Conservation (phyloP, 1,139 yeast species). For the Suhomyces anneliseae region DNA sequence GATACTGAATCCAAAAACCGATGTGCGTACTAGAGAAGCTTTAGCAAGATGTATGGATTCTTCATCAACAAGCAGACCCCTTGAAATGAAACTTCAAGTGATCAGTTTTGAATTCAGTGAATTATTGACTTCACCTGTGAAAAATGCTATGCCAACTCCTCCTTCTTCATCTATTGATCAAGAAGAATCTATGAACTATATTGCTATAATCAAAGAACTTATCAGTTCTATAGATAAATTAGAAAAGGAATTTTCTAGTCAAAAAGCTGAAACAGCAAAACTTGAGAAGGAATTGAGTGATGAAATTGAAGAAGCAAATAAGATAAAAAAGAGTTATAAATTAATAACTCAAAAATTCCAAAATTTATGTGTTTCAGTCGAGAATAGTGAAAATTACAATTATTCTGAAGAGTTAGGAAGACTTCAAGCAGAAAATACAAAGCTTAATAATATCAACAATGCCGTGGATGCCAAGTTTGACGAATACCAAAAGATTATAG, state of each 20-base stretch:
- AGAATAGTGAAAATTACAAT: conserved; percentile 6
- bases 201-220: conserved; percentile 19
- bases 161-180: conserved; percentile 18
- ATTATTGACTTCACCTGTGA: conserved; percentile 8
- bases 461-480: conserved; percentile 28
- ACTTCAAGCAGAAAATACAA: conserved; percentile 23
- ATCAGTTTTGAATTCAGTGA: conserved; percentile 24
- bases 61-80: conserved; percentile 11
- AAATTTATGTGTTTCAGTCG: conserved; percentile 18
- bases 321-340: conserved; percentile 21
- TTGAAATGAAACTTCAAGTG: conserved; percentile 29
- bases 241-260: conserved; percentile 23
- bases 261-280: conserved; percentile 22
- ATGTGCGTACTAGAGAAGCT: conserved; percentile 19
- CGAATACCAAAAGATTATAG: conserved; percentile 33
- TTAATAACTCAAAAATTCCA: conserved; percentile 22
- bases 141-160: conserved; percentile 15
- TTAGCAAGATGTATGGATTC: conserved; percentile 20
- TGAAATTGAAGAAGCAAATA: conserved; percentile 26
- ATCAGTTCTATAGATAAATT: conserved; percentile 20
- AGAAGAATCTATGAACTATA: conserved; percentile 17
- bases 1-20: conserved; percentile 22
- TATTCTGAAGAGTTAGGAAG: conserved; percentile 14
- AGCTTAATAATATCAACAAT: conserved; percentile 15
- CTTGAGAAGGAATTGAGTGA: conserved; percentile 23